These are phyloP conservation scores for Heliamphora exappendiculata DNA, from an alignment of 148 eudicot species.

Conservation along the genomic window DNA sequence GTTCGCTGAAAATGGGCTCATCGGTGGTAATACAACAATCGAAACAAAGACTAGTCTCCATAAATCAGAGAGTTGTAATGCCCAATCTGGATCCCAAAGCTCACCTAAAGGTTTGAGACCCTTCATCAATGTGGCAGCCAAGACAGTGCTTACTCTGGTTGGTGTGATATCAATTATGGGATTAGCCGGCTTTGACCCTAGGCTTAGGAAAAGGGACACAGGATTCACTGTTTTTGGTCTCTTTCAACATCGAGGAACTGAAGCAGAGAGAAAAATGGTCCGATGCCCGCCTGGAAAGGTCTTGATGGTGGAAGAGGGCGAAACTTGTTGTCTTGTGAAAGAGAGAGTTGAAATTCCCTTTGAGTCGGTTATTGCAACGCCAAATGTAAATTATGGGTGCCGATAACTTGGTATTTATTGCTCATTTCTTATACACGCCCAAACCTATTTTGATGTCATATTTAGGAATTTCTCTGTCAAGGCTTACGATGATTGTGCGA, in stretches of 20 bases:
- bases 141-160: slow-evolving; percentile 53
- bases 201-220: slow-evolving; percentile 37
- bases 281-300: slow-evolving; percentile 70
- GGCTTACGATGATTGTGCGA: not conserved
- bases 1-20: slow-evolving; percentile 41
- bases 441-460: not conserved
- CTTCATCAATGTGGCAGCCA: slow-evolving; percentile 50
- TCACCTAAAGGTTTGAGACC: slow-evolving; percentile 43
- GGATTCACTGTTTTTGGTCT: slow-evolving; percentile 28
- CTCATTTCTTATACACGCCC: slow-evolving; percentile 16
- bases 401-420: slow-evolving; percentile 36
- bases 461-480: not conserved
- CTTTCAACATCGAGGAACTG: slow-evolving; percentile 19
- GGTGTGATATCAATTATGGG: slow-evolving; percentile 61
- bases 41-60: not conserved
- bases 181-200: slow-evolving; percentile 71
- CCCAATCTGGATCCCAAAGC: slow-evolving; percentile 17
- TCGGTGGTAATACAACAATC: slow-evolving; percentile 1
- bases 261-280: slow-evolving; percentile 20
- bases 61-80: slow-evolving; percentile 21
- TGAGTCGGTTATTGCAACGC: slow-evolving; percentile 34
- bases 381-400: slow-evolving; percentile 79
- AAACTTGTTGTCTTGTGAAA: slow-evolving; percentile 64
- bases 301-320: slow-evolving; percentile 60
- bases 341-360: slow-evolving; percentile 90